phyloP scores from a whole-genome alignment of 2,329 filamentous ascomycete species.

The Zarea fungicola region DNA sequence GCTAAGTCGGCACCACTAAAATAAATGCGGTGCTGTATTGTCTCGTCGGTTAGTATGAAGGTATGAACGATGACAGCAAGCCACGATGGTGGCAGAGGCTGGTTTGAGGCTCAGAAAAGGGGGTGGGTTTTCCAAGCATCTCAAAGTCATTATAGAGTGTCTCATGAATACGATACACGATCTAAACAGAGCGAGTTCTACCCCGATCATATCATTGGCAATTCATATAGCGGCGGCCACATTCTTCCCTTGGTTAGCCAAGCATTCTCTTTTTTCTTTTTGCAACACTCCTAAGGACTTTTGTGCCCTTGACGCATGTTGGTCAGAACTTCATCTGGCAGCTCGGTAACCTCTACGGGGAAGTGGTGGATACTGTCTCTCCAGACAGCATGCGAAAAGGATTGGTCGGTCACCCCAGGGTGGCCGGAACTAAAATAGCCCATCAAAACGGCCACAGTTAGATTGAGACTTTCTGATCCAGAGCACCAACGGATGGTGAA shows the following conservation, averaged over 20 bases:
- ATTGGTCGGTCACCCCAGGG: neutral
- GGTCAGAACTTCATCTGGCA: neutral
- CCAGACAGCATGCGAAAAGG: neutral
- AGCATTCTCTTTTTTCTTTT: neutral
- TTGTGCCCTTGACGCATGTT: neutral
- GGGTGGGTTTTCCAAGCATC: neutral
- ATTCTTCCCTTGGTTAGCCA: too few species aligned
- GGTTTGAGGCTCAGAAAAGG: neutral
- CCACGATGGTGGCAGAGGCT: constrained; percentile 10
- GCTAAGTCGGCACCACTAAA: neutral
- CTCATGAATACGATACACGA: neutral
- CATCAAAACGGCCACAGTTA: constrained; percentile 1
- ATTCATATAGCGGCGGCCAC: neutral
- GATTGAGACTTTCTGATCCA: neutral
- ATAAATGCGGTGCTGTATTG: constrained; percentile 2
- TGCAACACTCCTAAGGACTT: neutral
- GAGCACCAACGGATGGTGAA: neutral
- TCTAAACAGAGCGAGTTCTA: neutral
- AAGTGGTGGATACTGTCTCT: neutral
- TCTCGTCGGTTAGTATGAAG: constrained; percentile 8
- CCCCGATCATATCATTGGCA: too few species aligned
- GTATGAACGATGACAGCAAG: constrained; percentile 10
- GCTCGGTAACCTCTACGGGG: neutral
- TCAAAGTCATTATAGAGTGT: neutral
- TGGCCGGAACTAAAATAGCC: neutral